phyloP scores from a whole-genome alignment of 352 stramenopile genomes.

The Achlya hypogyna region DNA sequence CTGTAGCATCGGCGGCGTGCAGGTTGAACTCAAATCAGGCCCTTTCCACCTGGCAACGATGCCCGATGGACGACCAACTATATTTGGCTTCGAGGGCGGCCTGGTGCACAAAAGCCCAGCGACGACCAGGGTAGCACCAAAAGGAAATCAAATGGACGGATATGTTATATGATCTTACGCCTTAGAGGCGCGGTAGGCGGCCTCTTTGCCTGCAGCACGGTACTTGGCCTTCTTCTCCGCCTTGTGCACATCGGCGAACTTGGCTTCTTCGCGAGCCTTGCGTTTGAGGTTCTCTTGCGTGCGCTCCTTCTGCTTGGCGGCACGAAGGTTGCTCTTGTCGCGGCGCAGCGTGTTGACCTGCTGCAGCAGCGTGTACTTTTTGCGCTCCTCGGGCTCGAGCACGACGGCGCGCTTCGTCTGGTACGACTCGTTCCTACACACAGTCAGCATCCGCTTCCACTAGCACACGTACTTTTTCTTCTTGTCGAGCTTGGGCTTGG shows the following conservation, averaged over 20 bases:
- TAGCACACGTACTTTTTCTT: constrained; percentile 43
- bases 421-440: constrained; percentile 66
- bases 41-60: too few species aligned
- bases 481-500: constrained; percentile 93
- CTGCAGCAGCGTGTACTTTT: constrained; percentile 96
- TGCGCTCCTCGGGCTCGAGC: constrained; percentile 94
- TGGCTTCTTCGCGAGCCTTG: constrained; percentile 85
- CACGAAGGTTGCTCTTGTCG: constrained; percentile 92
- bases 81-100: too few species aligned
- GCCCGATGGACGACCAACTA: too few species aligned
- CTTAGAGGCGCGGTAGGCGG: constrained; percentile 5
- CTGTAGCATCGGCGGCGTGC: too few species aligned
- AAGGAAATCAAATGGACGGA: too few species aligned
- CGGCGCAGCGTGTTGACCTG: constrained; percentile 96
- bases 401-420: constrained; percentile 86
- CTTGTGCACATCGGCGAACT: constrained; percentile 74
- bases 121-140: too few species aligned
- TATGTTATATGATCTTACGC: not conserved
- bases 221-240: constrained; percentile 84
- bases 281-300: constrained; percentile 87
- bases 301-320: constrained; percentile 83
- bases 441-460: constrained; percentile 29
- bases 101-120: too few species aligned
- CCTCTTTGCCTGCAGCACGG: constrained; percentile 70
- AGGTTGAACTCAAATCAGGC: too few species aligned